Percentiles rank a stretch among this genome's conserved stretches.
Evolutionary conservation across 2,329 filamentous ascomycete species (phyloP).

Genomic region (Alternaria longipes): DNA sequence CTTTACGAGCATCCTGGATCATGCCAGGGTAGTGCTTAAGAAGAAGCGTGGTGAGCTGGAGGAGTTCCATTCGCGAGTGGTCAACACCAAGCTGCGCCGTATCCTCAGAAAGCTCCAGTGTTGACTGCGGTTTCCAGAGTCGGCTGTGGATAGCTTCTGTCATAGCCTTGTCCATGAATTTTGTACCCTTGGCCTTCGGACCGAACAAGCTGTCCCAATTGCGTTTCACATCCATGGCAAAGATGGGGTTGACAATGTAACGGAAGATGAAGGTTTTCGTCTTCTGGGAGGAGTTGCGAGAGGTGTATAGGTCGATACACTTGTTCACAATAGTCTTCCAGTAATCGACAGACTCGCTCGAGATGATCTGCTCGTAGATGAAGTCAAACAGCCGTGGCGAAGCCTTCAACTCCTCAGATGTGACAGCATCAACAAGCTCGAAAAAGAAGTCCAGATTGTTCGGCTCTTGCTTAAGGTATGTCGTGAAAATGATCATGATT

Average conservation of each 20-base stretch:
- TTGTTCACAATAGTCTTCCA: conserved; percentile 83
- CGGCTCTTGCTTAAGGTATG: conserved; percentile 77
- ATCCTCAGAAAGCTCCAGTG: conserved; percentile 84
- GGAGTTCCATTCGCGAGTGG: conserved; percentile 92
- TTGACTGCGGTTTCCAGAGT: conserved; percentile 86
- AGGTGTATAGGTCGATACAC: conserved; percentile 87
- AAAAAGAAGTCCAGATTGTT: conserved; percentile 86
- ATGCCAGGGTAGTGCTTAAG: conserved; percentile 93
- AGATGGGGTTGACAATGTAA: conserved; percentile 92
- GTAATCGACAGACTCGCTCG: conserved; percentile 83
- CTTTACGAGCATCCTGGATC: conserved; percentile 90
- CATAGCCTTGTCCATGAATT: conserved; percentile 84
- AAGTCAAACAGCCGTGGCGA: conserved; percentile 80
- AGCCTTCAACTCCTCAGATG: conserved; percentile 80
- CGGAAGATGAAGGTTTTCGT: conserved; percentile 93
- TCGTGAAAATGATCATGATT: conserved; percentile 83
- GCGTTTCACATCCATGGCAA: conserved; percentile 94
- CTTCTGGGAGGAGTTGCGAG: conserved; percentile 80
- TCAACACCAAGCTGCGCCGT: conserved; percentile 86
- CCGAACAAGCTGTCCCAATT: conserved; percentile 69
- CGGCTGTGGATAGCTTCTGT: conserved; percentile 91
- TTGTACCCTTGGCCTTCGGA: conserved; percentile 65
- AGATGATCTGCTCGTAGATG: conserved; percentile 86
- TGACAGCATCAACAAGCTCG: conserved; percentile 82
- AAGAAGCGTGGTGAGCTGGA: conserved; percentile 93